phyloP scores from a whole-genome alignment of 805 yeast genomes.

The Pichia scutulata region DNA sequence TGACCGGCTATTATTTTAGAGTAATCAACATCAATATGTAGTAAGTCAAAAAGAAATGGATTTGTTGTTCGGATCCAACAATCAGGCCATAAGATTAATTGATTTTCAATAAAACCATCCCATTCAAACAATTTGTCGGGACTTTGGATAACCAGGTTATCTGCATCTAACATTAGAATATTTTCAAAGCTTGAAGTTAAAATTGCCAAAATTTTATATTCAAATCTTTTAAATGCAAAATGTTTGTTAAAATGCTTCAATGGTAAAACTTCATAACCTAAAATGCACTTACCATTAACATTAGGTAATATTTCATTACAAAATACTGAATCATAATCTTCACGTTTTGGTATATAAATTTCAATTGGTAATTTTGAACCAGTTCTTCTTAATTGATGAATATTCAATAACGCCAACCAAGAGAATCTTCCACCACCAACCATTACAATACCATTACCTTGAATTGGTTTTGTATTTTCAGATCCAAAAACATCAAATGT shows the following conservation, averaged over 20 bases:
- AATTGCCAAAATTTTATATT: slow-evolving; percentile 43
- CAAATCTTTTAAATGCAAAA: slow-evolving; percentile 37
- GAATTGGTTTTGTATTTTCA: neutral
- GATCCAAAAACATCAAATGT: slow-evolving; percentile 30
- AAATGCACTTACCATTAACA: slow-evolving; percentile 39
- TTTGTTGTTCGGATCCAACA: slow-evolving; percentile 63
- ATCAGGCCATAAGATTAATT: slow-evolving; percentile 60
- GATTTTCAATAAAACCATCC: slow-evolving; percentile 33
- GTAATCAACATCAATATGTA: slow-evolving; percentile 10
- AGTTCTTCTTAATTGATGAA: slow-evolving; percentile 36
- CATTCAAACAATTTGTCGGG: slow-evolving; percentile 41
- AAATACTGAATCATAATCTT: slow-evolving; percentile 39
- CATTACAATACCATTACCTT: slow-evolving; percentile 35
- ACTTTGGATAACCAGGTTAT: slow-evolving; percentile 37
- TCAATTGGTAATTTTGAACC: slow-evolving; percentile 46
- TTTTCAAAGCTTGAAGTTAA: slow-evolving; percentile 39
- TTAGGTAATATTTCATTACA: slow-evolving; percentile 36
- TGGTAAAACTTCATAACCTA: slow-evolving; percentile 30
- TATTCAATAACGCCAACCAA: slow-evolving; percentile 43
- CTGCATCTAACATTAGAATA: slow-evolving; percentile 43
- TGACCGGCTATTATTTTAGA: slow-evolving; percentile 6
- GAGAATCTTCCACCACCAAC: slow-evolving; percentile 48
- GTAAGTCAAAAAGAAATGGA: slow-evolving; percentile 43
- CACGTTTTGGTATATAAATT: slow-evolving; percentile 36
- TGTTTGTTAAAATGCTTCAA: slow-evolving; percentile 14